Evolutionary conservation across 2,329 filamentous ascomycete species (phyloP), one percentile per base, ranked within the genome.

Genomic region (Taxawa tesnikishii): DNA sequence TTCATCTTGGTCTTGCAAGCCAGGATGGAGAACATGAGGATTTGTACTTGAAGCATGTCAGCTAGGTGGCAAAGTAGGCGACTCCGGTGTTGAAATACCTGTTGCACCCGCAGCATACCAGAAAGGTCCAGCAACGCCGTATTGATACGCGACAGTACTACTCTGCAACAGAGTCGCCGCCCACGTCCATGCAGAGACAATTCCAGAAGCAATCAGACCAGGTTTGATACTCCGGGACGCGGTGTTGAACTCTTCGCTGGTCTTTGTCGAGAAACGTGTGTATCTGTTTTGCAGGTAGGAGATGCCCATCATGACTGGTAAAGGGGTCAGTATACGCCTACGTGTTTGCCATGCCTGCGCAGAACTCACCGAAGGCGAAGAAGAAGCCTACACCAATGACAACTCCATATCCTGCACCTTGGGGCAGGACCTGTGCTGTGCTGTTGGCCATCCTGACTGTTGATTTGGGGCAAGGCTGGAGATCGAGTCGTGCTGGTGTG

Each of bases 111-210:
- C 55, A 5, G 54, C 56, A 27, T 59, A 60, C 57, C 47, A 51
- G 34, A 51, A 48, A 6, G 48, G 46, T 1, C 48, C 46, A 23
- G 40, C 37, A 24, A 54, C 42, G 14, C 50, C 50, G 39, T 51
- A 53, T 14, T 39, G 23, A 31, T 51, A 53, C 17, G 45, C 50
- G n/a, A 55, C 50, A 6, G 48, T 49, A 11, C 44, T 43, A 17
- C 42, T 45, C n/a, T 51, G 49, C 1, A 57, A 37, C 4, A 57
- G 33, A 3, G 51, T 55, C 3, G 54, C 52, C 5, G 50, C 48
- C 42, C 83, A 92, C 0, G 83, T 92, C 84, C 84, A 93, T 4
- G 80, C 85, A 11, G 79, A 85, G 3, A 92, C 82, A 14, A 92
- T 83, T 13, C 83, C 84, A 4, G 80, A 80, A 7, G 81, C 83